These are phyloP conservation scores for Verticillium tricorpus DNA, from an alignment of 2,329 filamentous ascomycete genomes.

Conservation along the genomic window DNA sequence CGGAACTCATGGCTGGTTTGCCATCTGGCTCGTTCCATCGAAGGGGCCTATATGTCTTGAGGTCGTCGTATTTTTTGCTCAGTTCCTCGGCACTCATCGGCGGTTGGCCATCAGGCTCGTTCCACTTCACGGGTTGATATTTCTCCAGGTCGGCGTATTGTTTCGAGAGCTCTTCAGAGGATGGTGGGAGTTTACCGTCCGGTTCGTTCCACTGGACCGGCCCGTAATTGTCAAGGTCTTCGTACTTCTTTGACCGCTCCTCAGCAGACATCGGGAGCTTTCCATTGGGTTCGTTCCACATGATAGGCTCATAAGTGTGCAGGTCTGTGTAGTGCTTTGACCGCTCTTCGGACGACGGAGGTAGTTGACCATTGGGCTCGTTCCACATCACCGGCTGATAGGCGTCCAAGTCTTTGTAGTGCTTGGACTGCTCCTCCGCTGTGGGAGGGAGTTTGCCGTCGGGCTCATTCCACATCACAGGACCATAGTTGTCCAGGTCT, in stretches of 20 bases:
- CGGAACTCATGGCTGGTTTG: conserved; percentile 19
- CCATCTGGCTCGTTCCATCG: conserved; percentile 29
- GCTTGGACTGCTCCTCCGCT: conserved; percentile 28
- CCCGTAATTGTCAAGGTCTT: conserved; percentile 29
- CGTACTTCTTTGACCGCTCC: conserved; percentile 31
- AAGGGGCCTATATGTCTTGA: conserved; percentile 33
- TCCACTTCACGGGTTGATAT: conserved; percentile 24
- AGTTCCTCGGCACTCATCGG: conserved; percentile 10
- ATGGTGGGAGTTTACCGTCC: conserved; percentile 21
- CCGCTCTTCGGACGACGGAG: conserved; percentile 5
- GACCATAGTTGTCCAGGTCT: conserved; percentile 28
- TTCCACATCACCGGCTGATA: conserved; percentile 23
- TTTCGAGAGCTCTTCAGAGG: conserved; percentile 30
- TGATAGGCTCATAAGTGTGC: conserved; percentile 11
- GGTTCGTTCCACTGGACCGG: conserved; percentile 30
- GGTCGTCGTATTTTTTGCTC: conserved; percentile 32
- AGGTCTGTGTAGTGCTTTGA: conserved; percentile 11
- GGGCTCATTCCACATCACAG: conserved; percentile 27
- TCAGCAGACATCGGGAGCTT: conserved; percentile 18
- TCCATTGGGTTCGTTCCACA: conserved; percentile 18
- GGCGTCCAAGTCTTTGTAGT: conserved; percentile 34
- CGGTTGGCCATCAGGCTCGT: conserved; percentile 17
- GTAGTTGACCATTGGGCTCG: conserved; percentile 15
- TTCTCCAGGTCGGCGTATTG: conserved; percentile 33
- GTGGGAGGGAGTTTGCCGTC: conserved; percentile 22